A percentile compares a stretch with the other conserved stretches of the same genome.
Evolutionary conservation across 2,329 filamentous ascomycete species (phyloP).

Genomic region (Nakataea oryzae): DNA sequence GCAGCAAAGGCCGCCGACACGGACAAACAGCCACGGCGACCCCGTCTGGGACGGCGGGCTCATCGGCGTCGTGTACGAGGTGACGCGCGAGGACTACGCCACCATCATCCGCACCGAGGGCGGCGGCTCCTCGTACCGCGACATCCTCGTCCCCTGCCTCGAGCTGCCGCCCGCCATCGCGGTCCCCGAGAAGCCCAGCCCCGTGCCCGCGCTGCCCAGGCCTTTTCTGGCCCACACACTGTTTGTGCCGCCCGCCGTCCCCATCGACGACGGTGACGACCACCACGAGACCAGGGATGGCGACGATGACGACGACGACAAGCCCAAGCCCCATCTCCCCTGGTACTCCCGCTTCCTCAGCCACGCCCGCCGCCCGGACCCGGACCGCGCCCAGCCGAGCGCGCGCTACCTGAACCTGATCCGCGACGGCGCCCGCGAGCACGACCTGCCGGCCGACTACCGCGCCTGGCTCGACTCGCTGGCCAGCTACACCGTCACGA

Average conservation of each 20-base stretch:
- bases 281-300: constrained; percentile 6
- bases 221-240: constrained; percentile 81
- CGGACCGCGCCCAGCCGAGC: constrained; percentile 71
- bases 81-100: constrained; percentile 71
- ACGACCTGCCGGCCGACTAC: constrained; percentile 71
- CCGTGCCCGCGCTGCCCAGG: constrained; percentile 36
- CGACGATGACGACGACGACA: constrained; percentile 8
- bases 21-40: constrained; percentile 35
- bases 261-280: constrained; percentile 11
- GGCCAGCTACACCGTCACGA: constrained; percentile 61
- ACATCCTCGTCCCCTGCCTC: constrained; percentile 71
- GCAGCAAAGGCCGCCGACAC: not conserved
- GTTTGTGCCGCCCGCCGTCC: constrained; percentile 49
- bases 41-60: constrained; percentile 67
- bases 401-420: constrained; percentile 75
- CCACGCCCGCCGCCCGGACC: constrained; percentile 45
- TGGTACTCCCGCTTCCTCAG: constrained; percentile 30
- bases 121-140: constrained; percentile 73
- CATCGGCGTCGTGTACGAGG: constrained; percentile 91
- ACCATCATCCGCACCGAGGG: constrained; percentile 88
- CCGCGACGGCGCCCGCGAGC: constrained; percentile 66
- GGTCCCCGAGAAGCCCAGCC: constrained; percentile 56
- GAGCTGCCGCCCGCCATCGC: constrained; percentile 48
- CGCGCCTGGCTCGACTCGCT: constrained; percentile 60
- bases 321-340: constrained; percentile 25